Conservation (phyloP, 1,284 basidiomycete species). For the Apiotrichum domesticum region DNA sequence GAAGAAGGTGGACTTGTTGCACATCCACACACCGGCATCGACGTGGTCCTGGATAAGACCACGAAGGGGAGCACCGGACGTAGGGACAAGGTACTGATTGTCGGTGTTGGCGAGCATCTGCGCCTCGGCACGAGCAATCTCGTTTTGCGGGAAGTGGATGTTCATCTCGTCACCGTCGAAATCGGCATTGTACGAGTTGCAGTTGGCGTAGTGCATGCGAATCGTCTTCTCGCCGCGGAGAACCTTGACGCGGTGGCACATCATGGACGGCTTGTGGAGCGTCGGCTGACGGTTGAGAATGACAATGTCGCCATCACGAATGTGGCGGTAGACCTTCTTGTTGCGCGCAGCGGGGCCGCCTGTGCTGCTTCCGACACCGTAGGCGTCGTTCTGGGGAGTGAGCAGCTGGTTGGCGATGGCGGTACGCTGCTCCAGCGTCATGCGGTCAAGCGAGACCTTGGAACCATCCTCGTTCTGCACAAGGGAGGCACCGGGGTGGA, state of each 20-base stretch:
- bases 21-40: constrained; percentile 99
- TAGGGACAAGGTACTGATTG: constrained; percentile 97
- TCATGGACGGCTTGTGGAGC: constrained; percentile 99
- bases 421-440: constrained; percentile 78
- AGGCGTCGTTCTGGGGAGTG: constrained; percentile 75
- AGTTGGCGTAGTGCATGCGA: constrained; percentile 99
- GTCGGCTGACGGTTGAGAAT: constrained; percentile 98
- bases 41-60: constrained; percentile 99
- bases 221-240: constrained; percentile 97
- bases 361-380: constrained; percentile 50
- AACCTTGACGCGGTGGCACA: constrained; percentile 92
- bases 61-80: constrained; percentile 94
- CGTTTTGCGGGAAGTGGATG: constrained; percentile 94
- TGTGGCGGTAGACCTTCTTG: constrained; percentile 96
- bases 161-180: constrained; percentile 99
- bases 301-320: constrained; percentile 90
- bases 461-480: constrained; percentile 94
- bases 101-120: constrained; percentile 95
- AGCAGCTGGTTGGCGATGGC: constrained; percentile 96
- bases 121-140: constrained; percentile 82
- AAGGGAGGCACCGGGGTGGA: constrained; percentile 88
- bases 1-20: constrained; percentile 91
- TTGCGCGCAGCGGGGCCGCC: constrained; percentile 66
- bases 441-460: constrained; percentile 75
- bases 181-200: constrained; percentile 99